Conservation (phyloP, 2,329 filamentous ascomycete genomes). For the Sporothrix pseudoabietina region DNA sequence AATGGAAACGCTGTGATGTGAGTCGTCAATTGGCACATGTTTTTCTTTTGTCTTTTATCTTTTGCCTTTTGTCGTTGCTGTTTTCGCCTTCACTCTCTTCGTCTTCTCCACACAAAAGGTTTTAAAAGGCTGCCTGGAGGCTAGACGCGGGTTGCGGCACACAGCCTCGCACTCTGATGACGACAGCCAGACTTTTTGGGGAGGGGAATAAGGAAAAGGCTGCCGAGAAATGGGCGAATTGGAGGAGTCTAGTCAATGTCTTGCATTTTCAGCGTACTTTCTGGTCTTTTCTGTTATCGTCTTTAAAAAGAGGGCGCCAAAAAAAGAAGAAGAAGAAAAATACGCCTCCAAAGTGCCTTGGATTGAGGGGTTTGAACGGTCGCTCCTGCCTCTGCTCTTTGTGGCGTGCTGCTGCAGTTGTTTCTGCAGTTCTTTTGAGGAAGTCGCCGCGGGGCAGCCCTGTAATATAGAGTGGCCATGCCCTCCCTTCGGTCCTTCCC, state of each 20-base stretch:
- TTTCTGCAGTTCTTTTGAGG: background rate
- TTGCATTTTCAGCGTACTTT: background rate
- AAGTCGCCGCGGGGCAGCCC: constrained; percentile 14
- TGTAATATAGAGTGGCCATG: background rate
- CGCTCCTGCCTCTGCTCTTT: background rate
- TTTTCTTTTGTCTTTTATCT: background rate
- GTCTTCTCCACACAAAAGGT: background rate
- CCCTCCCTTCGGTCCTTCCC: constrained; percentile 5
- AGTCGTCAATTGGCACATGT: constrained; percentile 12
- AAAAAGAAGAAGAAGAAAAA: background rate
- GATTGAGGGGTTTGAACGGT: background rate
- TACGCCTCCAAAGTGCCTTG: background rate
- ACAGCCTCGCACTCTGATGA: constrained; percentile 30
- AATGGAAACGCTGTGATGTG: background rate
- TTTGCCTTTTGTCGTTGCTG: background rate
- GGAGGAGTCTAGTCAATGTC: background rate
- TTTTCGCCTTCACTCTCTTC: background rate
- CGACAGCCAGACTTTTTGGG: constrained; percentile 24
- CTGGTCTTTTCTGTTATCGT: background rate
- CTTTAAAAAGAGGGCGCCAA: background rate
- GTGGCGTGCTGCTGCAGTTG: background rate
- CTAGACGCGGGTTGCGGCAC: background rate
- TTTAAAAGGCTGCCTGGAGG: constrained; percentile 26
- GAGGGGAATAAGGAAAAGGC: background rate
- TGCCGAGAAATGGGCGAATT: background rate